phyloP scores from a whole-genome alignment of 2,329 filamentous ascomycete species.

The Pestalotiopsis sp. region DNA sequence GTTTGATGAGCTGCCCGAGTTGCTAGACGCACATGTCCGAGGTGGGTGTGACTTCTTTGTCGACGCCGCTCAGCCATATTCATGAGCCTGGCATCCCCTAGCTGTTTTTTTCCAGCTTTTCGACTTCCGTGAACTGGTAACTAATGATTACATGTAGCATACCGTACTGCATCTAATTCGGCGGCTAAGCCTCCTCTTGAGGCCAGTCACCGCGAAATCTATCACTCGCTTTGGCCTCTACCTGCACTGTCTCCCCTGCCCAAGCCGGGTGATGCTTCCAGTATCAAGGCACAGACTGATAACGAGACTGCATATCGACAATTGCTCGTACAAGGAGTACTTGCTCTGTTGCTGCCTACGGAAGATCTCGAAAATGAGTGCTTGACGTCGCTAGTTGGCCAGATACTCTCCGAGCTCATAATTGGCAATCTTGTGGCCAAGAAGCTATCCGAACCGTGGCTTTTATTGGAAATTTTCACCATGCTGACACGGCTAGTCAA shows the following conservation, averaged over 20 bases:
- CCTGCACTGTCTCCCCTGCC: conserved; percentile 81
- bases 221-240: conserved; percentile 82
- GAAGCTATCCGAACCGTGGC: conserved; percentile 83
- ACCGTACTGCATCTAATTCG: conserved; percentile 66
- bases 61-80: background rate
- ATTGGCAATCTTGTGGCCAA: conserved; percentile 79
- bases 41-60: conserved; percentile 54
- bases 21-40: conserved; percentile 78
- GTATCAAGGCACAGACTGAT: conserved; percentile 62
- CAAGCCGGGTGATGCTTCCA: conserved; percentile 49
- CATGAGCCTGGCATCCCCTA: background rate
- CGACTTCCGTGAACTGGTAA: background rate
- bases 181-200: conserved; percentile 60
- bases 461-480: conserved; percentile 82
- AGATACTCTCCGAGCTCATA: conserved; percentile 89
- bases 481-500: conserved; percentile 59
- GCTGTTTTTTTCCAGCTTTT: background rate
- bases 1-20: conserved; percentile 82
- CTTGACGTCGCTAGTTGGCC: conserved; percentile 78
- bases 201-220: conserved; percentile 67
- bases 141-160: conserved; percentile 55
- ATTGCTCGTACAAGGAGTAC: conserved; percentile 78
- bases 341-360: conserved; percentile 84
- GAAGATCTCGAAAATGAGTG: conserved; percentile 91
- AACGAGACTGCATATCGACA: conserved; percentile 87